Base-by-base conservation (phyloP, 2,329 filamentous ascomycete species). In the Metarhizium album region DNA sequence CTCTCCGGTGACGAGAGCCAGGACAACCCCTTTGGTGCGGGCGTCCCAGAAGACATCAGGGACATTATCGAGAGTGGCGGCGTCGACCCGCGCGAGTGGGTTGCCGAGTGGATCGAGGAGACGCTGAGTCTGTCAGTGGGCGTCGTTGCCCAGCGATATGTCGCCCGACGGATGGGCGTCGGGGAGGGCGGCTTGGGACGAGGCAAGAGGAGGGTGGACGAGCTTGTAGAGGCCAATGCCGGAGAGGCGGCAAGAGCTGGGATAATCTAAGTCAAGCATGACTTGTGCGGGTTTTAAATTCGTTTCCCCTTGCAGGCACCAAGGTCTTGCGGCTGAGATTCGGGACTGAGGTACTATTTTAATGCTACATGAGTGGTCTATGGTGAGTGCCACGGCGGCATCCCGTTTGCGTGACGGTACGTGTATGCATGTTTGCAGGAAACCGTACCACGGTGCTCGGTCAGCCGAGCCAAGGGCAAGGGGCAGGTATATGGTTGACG, bases 51-150 rank as follows among this genome's bases (percentile, higher is more conserved):
- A 27, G 89, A 90, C 62, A 96, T 98, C 60, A 77, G 80, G 22
- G 87, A 91, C 57, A 95, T 97, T 55, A 81, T 98, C 40, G 80
- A 82, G 60, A 70, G 71, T 43, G 82, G 81, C 8, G 81, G 79
- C 45, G 88, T 97, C 2, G 93, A 98, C 63, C 93, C 93, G 0
- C 78, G 93, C 52, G 93, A 98, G 67, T 98, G 93, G 93, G 87
- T 95, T 37, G 86, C 90, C 3, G 93, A 97, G 68, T 98, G 93
- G 93, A 79, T 98, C 45, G 91, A 97, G 70, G 91, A 97, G 70
- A 73, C 83, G 0, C 75, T 98, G 31, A 82, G 75, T 40, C 72
- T 97, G 46, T 80, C 83, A 3, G 80, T 94, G 0, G 91, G 93
- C 18, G 74, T 95, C 7, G 84, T 97, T 3, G 93, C 93, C 2